These are phyloP conservation scores for Cyclanthera cordifolia DNA, from an alignment of 306 rosid species.

Conservation along the genomic window DNA sequence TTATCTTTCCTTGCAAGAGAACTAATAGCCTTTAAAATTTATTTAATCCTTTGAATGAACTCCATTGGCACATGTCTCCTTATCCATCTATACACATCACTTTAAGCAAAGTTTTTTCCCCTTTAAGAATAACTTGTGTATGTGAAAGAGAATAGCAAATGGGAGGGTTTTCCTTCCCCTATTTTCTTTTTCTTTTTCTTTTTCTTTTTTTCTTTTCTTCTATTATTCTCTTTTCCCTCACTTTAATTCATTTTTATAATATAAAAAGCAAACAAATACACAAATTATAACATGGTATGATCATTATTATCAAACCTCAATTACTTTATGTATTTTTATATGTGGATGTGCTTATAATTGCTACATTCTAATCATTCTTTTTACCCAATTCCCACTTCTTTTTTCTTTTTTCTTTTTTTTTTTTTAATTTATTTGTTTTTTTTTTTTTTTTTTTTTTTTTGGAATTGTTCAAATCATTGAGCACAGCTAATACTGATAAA, in stretches of 20 bases:
- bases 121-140: constrained; percentile 8
- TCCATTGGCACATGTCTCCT: constrained; percentile 6
- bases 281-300: not conserved
- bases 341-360: not conserved
- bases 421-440: not conserved
- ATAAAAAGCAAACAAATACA: not conserved
- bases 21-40: not conserved
- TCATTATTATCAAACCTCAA: not conserved
- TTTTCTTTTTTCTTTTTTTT: not conserved
- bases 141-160: not conserved
- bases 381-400: constrained; percentile 1
- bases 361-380: not conserved
- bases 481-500: not conserved
- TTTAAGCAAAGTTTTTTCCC: constrained; percentile 12
- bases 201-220: not conserved
- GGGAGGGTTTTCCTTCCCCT: not conserved
- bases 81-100: constrained; percentile 2
- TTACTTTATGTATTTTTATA: not conserved
- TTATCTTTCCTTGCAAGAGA: constrained; percentile 9
- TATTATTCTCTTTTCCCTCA: not conserved
- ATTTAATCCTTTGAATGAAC: constrained; percentile 1
- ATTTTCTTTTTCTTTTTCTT: not conserved
- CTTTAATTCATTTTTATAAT: not conserved
- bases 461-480: not conserved
- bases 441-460: not conserved